phyloP scores from a whole-genome alignment of 2,329 filamentous ascomycete species.

The Xylaria sp. region DNA sequence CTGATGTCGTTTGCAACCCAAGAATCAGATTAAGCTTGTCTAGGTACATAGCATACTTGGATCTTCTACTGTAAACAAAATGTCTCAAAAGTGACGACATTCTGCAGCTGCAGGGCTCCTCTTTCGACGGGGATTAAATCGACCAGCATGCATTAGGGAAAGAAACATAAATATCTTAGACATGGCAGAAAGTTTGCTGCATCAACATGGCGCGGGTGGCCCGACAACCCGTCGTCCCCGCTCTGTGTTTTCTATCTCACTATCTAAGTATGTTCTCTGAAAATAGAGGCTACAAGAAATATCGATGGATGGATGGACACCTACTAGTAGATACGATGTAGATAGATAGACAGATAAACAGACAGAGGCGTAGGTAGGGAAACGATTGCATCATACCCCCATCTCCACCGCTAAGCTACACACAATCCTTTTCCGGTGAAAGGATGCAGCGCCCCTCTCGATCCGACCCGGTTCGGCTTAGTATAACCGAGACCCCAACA shows the following conservation, averaged over 20 bases:
- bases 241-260: too few relatives aligned
- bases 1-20: neutral
- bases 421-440: conserved; percentile 7
- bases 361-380: too few relatives aligned
- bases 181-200: too few relatives aligned
- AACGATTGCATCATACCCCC: conserved; percentile 26
- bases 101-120: conserved; percentile 18
- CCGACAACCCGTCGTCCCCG: neutral
- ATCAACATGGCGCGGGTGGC: neutral
- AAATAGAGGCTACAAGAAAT: neutral
- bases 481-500: conserved; percentile 3
- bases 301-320: too few relatives aligned
- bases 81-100: conserved; percentile 22
- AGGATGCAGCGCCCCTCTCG: conserved; percentile 18
- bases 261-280: neutral
- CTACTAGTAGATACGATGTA: too few relatives aligned
- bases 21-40: too few relatives aligned
- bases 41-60: neutral
- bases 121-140: too few relatives aligned
- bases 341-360: too few relatives aligned
- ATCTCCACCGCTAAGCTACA: conserved; percentile 7
- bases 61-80: conserved; percentile 6
- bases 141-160: conserved; percentile 5
- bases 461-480: conserved; percentile 12
- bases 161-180: neutral